Base-by-base conservation (phyloP, 2,329 filamentous ascomycete genomes). In the Akanthomyces lecanii region DNA sequence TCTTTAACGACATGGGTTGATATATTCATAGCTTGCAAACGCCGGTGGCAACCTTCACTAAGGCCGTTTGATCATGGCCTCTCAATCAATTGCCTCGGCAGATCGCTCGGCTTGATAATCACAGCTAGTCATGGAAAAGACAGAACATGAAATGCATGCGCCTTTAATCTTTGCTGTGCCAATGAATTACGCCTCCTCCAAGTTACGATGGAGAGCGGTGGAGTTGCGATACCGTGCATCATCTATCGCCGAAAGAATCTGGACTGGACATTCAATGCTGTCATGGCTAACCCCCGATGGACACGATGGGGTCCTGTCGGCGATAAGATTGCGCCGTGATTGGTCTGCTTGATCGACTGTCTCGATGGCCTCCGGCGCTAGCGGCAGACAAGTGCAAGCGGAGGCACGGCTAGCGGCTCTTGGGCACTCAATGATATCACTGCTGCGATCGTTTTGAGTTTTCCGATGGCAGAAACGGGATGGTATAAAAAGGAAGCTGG, bases 191-290 rank as follows among this genome's bases (percentile, higher is more conserved):
- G 4, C 21, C 45, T 36, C 30, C 45, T n/a, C 5, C 45, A 40
- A 40, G 16, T 12, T 14, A 23, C 5, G 16, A 51, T 28, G 33
- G 36, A 38, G 28, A 33, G 12, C 21, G 36, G 48, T 47, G 59
- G 50, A 54, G 65, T 61, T 53, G 5, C 14, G 14, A 33, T 30
- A 40, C 33, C 18, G n/a, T 40, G 45, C 30, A 59, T 40, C 44
- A 44, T 66, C 61, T 65, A 42, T 57, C 67, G 23, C 67, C 66
- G 23, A 48, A 68, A 62, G 5, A 25, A 53, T 40, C 56, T 48
- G 21, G 28, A 42, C 54, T 57, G 25, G 50, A 25, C 21, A 40
- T 48, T 52, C 38, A 8, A 62, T 40, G 61, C 36, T 55, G 48
- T 51, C 51, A 54, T 48, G 30, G 40, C 50, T 54, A 30, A 40